Conservation (phyloP, 2,329 filamentous ascomycete genomes). For the Pseudonectria foliicola region DNA sequence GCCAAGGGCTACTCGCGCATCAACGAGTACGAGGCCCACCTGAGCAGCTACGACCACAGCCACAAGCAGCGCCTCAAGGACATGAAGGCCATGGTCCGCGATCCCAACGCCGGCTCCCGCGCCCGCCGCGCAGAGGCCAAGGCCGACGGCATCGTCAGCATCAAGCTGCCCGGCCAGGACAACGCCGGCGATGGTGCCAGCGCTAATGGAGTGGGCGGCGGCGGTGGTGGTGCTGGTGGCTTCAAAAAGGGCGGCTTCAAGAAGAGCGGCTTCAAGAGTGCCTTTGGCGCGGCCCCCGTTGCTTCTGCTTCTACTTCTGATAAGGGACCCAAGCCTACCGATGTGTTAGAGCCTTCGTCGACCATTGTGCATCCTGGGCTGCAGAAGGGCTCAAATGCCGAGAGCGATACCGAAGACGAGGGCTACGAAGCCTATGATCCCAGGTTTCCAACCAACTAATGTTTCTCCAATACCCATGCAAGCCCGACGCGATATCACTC, state of each 20-base stretch:
- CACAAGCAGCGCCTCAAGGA: conserved; percentile 87
- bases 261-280: conserved; percentile 76
- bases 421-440: conserved; percentile 64
- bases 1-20: conserved; percentile 91
- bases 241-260: conserved; percentile 69
- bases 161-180: conserved; percentile 47
- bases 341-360: conserved; percentile 12
- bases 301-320: conserved; percentile 32
- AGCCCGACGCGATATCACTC: too few relatives aligned
- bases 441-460: conserved; percentile 52
- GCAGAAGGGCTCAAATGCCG: conserved; percentile 25
- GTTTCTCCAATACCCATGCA: not conserved
- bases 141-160: conserved; percentile 60
- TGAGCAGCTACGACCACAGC: conserved; percentile 89
- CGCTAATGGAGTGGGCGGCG: conserved; percentile 1
- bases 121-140: conserved; percentile 65
- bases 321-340: conserved; percentile 28
- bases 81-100: conserved; percentile 76
- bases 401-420: conserved; percentile 63
- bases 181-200: conserved; percentile 20
- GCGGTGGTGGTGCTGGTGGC: conserved; percentile 33
- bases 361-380: conserved; percentile 11
- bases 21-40: conserved; percentile 93
- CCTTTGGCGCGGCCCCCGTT: conserved; percentile 49
- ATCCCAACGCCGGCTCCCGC: conserved; percentile 57